phyloP scores from a whole-genome alignment of 305 asterid genomes.

The Petunia hybrid region DNA sequence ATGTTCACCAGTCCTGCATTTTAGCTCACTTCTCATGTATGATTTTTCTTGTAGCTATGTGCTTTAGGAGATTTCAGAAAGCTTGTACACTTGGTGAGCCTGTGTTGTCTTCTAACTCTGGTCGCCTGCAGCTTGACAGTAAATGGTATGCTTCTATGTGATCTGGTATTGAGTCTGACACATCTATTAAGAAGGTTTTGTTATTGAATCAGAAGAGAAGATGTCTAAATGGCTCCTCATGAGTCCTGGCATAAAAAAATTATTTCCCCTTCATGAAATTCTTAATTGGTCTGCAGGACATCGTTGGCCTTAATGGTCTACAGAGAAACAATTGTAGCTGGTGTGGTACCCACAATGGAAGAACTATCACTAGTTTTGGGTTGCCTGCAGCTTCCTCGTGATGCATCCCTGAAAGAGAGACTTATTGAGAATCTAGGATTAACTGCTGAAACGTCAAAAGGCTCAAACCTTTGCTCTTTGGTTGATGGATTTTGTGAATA shows the following conservation, averaged over 20 bases:
- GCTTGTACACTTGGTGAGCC: constrained; percentile 78
- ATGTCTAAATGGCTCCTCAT: not conserved
- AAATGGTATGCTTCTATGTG: constrained; percentile 68
- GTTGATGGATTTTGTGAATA: constrained; percentile 97
- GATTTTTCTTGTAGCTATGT: constrained; percentile 74
- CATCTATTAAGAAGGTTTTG: not conserved
- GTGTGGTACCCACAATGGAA: constrained; percentile 72
- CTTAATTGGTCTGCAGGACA: constrained; percentile 70
- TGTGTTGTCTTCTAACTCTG: constrained; percentile 70
- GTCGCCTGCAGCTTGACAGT: constrained; percentile 72
- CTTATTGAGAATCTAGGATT: constrained; percentile 81
- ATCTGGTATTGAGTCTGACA: not conserved
- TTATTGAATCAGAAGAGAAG: not conserved
- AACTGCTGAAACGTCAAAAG: constrained; percentile 53
- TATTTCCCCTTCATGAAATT: constrained; percentile 27
- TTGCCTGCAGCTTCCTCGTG: constrained; percentile 85
- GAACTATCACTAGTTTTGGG: constrained; percentile 90
- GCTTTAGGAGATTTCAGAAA: constrained; percentile 79
- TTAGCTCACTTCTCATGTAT: not conserved
- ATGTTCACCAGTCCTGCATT: constrained; percentile 7
- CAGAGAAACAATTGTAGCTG: constrained; percentile 80
- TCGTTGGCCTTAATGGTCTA: constrained; percentile 87
- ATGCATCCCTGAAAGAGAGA: constrained; percentile 67
- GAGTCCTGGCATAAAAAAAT: constrained; percentile 21
- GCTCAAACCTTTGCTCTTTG: constrained; percentile 65